Evolutionary conservation across 2,329 filamentous ascomycete species (phyloP), one percentile per base, ranked within the genome.

Genomic region (Decorospora gaudefroyi): DNA sequence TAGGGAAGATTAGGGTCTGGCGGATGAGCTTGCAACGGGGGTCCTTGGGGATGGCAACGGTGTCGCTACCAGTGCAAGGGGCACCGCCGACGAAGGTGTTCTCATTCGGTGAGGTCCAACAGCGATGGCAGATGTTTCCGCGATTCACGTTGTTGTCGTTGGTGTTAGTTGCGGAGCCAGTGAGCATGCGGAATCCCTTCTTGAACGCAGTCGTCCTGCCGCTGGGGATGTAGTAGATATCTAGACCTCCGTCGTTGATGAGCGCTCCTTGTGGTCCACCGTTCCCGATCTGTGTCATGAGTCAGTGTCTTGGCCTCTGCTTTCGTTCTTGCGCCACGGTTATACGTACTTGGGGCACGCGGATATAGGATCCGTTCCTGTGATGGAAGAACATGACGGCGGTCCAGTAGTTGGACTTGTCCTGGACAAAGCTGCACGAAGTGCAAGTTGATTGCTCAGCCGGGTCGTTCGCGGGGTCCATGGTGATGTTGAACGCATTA

Each of bases 1-100:
- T 51, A n/a, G 64, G 64, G 56, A 78, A 78, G 64, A 78, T 76
- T 62, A 78, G 74, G 57, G 76, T 78, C 59, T 77, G 75, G 50
- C 76, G 73, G 68, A 78, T 78, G 71, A 78, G 76, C 68, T 78
- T 77, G 72, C 75, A 78, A 42, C 55, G 67, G 47, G 72, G 66
- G 45, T 70, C 64, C 10, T 62, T 61, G 42, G 77, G 76, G 43
- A 79, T 77, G 22, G 72, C 76, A 32, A 79, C 76, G 3, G 76
- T 78, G 61, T 79, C 77, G 46, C 57, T 65, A 25, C 76, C 76
- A 19, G 71, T 66, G 73, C 76, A 79, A 21, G 77, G 77, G 13
- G 75, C 75, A 27, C 73, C 75, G 23, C 76, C 77, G 4, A 76
- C 69, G 51, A 78, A 78, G 21, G 63, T 69, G 66, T 64, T 70